A percentile compares a stretch with the other conserved stretches of the same genome.
These are phyloP conservation scores for Coemansia guatemalensis DNA, from an alignment of 192 early-diverging fungal genomes.

Conservation along the genomic window DNA sequence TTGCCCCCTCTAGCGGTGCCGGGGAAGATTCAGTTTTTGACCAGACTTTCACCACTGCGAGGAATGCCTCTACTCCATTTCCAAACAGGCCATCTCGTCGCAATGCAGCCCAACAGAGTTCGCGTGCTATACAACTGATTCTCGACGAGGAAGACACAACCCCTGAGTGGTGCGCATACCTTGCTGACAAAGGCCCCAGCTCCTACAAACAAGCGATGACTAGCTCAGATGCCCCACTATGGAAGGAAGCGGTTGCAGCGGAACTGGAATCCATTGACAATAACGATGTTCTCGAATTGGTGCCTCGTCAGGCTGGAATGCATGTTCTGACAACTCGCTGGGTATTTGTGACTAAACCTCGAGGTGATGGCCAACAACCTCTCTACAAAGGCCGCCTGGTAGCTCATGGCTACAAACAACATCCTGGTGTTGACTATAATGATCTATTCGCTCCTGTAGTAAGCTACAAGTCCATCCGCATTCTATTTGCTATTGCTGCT, in stretches of 20 bases:
- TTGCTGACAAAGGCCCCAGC: too few relatives aligned
- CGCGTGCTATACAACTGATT: too few relatives aligned
- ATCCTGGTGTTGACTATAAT: neutral
- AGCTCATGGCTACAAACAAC: constrained; percentile 6
- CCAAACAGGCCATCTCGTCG: too few relatives aligned
- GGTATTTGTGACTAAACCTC: constrained; percentile 1
- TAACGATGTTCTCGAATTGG: constrained; percentile 4
- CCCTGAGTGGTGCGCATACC: too few relatives aligned
- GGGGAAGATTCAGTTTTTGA: too few relatives aligned
- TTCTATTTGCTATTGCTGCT: neutral
- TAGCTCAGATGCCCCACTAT: neutral
- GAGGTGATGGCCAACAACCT: neutral
- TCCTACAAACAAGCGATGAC: neutral
- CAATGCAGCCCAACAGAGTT: too few relatives aligned
- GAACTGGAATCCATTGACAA: constrained; percentile 13
- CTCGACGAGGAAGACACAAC: too few relatives aligned
- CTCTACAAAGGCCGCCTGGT: constrained; percentile 7
- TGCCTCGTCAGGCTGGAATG: neutral
- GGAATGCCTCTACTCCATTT: too few relatives aligned
- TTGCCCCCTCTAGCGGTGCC: too few relatives aligned
- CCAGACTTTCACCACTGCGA: too few relatives aligned
- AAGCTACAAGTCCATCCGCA: constrained; percentile 10
- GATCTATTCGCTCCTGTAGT: constrained; percentile 13
- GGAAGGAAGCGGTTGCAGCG: neutral
- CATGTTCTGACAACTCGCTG: neutral